Base-by-base conservation (phyloP, 192 early-diverging fungal genomes). In the Geosiphon pyriformis region DNA sequence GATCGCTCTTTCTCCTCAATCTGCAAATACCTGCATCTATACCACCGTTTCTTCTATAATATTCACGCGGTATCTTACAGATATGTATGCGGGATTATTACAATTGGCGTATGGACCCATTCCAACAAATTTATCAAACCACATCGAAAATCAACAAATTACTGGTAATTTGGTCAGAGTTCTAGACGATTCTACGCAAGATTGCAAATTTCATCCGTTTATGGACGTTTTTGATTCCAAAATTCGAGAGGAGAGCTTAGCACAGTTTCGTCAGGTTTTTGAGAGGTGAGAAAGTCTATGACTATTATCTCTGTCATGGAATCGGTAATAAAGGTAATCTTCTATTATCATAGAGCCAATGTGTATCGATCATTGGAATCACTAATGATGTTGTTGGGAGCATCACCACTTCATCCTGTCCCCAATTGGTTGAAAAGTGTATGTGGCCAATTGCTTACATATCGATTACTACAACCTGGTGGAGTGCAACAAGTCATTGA, bases 21-120 rank as follows among this genome's bases (percentile, higher is more conserved):
- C 53, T 1, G 70, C 61, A 58, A 33, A 58, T 6, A 71, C 63
- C n/a, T 42, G 37, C 15, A 66, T 65, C 8, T 79, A 77, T 34
- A 85, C 85, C 18, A 84, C 83, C 0, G 73, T 90, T 2, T 78
- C 80, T 4, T 76, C 79, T 0, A 77, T 87, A 27, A 34, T 91
- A 10, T 64, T 76, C 3, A 72, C 59, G 37, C 83, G 83, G 54
- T 77, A 88, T 67, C 65, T 87, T 4, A 71, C 80, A 0, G 91
- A 92, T 69, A 31, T 92, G 17, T 78, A 88, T 48, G 85, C 89
- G 1, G 79, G 77, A 0, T 73, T 90, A 20, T 66, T 92, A 27
- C 85, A 90, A 61, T 56, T 87, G 15, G 85, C 87, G 0, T 92
- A 88, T 70, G 79, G 79, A 37, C 90, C 90, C 4, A 26, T 79